Evolutionary conservation across 2,329 filamentous ascomycete genomes (phyloP), one percentile per base, ranked within the genome.

Genomic region (Periconia digitata): DNA sequence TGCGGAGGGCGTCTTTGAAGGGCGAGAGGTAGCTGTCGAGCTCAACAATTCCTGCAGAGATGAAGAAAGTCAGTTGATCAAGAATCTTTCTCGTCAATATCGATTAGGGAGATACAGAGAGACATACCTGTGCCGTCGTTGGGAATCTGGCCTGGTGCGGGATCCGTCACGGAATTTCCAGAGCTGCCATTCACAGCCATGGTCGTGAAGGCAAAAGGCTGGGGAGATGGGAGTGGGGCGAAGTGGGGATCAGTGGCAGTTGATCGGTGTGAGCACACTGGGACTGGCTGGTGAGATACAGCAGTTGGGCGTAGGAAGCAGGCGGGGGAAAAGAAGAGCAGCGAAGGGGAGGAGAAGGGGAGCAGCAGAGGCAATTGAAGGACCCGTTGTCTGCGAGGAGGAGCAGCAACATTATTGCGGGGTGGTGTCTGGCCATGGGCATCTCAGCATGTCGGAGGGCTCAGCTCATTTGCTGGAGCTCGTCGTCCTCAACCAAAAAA

Each of bases 1-100:
- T 81, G 71, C 84, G 86, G 55, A 99, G 78, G 24, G 85, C 77
- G 46, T 87, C 89, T 63, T 85, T 82, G 79, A 95, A 96, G 4
- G 94, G 92, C 44, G 84, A 82, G 45, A 99, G 84, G 83, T 87
- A 97, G 39, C 92, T 90, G 69, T 99, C 94, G 50, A 97, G 80
- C 70, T 89, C 77, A 56, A 95, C 74, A 44, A 96, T 91, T 60
- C 92, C 94, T 95, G 67, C 5, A n/a, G 32, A 46, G 66, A 47
- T 24, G 16, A 32, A 65, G 63, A 59, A 40, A 63, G 56, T 51
- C 40, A 46, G 54, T 50, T 55, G 49, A 32, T 17, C 13, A 3
- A 3, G 40, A 6, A n/a, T 40, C n/a, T n/a, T n/a, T n/a, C n/a
- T n/a, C n/a, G n/a, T n/a, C n/a, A n/a, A n/a, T n/a, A n/a, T n/a